Evolutionary conservation across 768 basidiomycete genomes (phyloP).

Genomic region (Trametes punicea): DNA sequence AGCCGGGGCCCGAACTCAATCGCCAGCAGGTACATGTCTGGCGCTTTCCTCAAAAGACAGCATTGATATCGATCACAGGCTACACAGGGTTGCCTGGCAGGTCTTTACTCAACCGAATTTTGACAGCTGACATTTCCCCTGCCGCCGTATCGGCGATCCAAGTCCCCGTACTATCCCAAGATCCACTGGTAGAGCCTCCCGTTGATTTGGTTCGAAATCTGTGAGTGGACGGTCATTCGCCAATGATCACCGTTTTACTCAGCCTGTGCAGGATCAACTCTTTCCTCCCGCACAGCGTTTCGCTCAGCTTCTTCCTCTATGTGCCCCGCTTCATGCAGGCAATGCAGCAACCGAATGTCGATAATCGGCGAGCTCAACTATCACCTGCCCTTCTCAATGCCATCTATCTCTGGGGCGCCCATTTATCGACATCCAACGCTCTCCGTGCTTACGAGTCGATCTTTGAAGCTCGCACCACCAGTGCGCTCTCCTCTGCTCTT

Average conservation of each 20-base stretch:
- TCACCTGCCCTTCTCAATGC: conserved; percentile 42
- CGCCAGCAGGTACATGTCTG: not conserved
- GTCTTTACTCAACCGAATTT: conserved; percentile 6
- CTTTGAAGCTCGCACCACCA: conserved; percentile 46
- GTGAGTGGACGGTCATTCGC: not conserved
- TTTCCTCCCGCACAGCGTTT: conserved; percentile 51
- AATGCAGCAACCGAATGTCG: conserved; percentile 12
- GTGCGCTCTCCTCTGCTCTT: conserved; percentile 33
- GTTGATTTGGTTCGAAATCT: conserved; percentile 12
- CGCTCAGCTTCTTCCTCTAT: conserved; percentile 67
- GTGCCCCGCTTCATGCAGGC: conserved; percentile 40
- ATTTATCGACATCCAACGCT: conserved; percentile 21
- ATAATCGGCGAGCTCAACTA: conserved; percentile 26
- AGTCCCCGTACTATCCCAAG: conserved; percentile 6
- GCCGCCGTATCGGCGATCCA: not conserved
- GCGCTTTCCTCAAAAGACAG: not conserved
- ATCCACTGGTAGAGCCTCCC: conserved; percentile 15
- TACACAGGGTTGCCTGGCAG: not conserved
- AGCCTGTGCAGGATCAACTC: conserved; percentile 20
- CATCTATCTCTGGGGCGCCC: conserved; percentile 32
- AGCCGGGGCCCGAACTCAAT: not conserved
- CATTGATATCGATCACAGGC: not conserved
- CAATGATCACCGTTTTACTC: not conserved
- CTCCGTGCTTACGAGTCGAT: conserved; percentile 30
- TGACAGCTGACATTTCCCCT: conserved; percentile 1